Evolutionary conservation across 1,139 yeast genomes (phyloP).

Genomic region (Nakaseomyces bracarensis): DNA sequence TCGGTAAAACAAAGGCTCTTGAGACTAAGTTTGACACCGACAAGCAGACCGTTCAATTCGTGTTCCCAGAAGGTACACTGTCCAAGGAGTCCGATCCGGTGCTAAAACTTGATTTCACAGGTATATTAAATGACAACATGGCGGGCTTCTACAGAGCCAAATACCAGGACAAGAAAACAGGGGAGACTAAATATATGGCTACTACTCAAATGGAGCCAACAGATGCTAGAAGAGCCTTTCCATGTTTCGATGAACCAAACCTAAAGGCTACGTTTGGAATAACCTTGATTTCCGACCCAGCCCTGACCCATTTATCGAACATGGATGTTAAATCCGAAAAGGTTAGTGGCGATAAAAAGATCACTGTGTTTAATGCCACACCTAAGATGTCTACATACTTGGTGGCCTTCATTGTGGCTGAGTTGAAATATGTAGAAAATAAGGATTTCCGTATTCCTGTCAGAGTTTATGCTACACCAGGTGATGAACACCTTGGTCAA

Average conservation of each 20-base stretch:
- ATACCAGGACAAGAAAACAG: slow-evolving; percentile 52
- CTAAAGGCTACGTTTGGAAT: slow-evolving; percentile 66
- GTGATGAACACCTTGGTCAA: slow-evolving; percentile 55
- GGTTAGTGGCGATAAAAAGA: slow-evolving; percentile 45
- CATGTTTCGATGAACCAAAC: slow-evolving; percentile 75
- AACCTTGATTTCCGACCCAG: slow-evolving; percentile 46
- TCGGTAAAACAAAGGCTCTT: slow-evolving; percentile 33
- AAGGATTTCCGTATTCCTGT: slow-evolving; percentile 65
- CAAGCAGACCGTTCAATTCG: slow-evolving; percentile 57
- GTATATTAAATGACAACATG: slow-evolving; percentile 67
- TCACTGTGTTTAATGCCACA: slow-evolving; percentile 49
- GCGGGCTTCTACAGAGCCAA: slow-evolving; percentile 77
- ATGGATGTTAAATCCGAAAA: slow-evolving; percentile 50
- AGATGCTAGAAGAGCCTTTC: slow-evolving; percentile 78
- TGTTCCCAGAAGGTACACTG: slow-evolving; percentile 42
- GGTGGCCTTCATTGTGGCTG: slow-evolving; percentile 79
- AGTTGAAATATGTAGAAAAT: slow-evolving; percentile 63
- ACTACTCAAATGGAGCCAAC: slow-evolving; percentile 85
- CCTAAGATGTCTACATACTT: slow-evolving; percentile 76
- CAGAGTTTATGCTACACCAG: slow-evolving; percentile 73
- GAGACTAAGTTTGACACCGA: slow-evolving; percentile 42
- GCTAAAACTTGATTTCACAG: slow-evolving; percentile 54
- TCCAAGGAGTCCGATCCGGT: slow-evolving; percentile 32
- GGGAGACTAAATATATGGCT: slow-evolving; percentile 55
- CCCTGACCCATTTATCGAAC: slow-evolving; percentile 64